Conservation (phyloP, 495 filamentous ascomycete species). For the Penicillium salamii region DNA sequence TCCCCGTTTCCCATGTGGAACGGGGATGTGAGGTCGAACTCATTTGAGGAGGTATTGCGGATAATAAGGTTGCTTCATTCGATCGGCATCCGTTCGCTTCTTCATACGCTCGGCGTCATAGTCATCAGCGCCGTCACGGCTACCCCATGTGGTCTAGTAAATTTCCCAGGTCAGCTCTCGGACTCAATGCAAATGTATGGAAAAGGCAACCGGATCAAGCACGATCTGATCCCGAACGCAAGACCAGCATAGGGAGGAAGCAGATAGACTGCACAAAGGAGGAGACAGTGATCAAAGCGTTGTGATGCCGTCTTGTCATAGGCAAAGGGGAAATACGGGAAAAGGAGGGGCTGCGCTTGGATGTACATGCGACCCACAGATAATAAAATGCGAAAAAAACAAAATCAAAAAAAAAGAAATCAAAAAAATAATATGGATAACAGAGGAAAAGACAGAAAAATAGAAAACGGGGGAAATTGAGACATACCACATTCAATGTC, state of each 20-base stretch:
- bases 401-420: neutral
- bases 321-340: conserved; percentile 9
- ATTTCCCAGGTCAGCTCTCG: conserved; percentile 15
- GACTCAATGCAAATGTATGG: neutral
- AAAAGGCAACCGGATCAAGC: neutral
- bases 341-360: conserved; percentile 13
- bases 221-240: neutral
- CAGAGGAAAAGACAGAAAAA: conserved; percentile 7
- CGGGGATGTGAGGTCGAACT: neutral
- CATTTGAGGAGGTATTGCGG: conserved; percentile 32
- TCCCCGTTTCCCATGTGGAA: neutral
- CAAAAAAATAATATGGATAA: no score
- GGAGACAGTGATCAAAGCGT: conserved; percentile 29
- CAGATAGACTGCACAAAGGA: conserved; percentile 27
- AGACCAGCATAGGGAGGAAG: conserved; percentile 16
- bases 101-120: conserved; percentile 57
- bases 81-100: conserved; percentile 43
- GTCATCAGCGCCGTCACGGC: conserved; percentile 56
- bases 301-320: conserved; percentile 20
- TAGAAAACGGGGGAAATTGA: conserved; percentile 8
- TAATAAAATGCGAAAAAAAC: conserved; percentile 1
- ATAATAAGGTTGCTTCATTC: conserved; percentile 35
- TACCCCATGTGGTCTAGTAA: conserved; percentile 55
- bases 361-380: conserved; percentile 5
- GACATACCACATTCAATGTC: conserved; percentile 67